These are phyloP conservation scores for Backusella luteola DNA, from an alignment of 192 early-diverging fungal species.

Conservation along the genomic window DNA sequence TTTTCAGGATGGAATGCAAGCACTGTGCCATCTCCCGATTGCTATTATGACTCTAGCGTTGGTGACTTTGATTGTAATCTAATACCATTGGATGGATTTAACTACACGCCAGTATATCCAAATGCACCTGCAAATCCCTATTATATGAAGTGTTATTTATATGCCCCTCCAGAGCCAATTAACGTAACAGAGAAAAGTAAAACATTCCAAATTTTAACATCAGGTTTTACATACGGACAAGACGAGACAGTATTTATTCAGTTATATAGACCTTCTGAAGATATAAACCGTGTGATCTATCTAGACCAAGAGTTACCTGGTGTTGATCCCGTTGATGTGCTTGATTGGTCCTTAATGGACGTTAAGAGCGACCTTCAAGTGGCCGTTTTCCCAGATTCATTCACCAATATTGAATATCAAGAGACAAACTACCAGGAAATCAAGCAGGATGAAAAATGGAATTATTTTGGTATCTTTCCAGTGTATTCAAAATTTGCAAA, in stretches of 20 bases:
- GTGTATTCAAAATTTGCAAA: background rate
- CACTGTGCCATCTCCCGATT: background rate
- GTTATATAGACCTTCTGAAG: background rate
- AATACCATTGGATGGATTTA: background rate
- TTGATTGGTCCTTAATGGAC: background rate
- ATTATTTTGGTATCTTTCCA: background rate
- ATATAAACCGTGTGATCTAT: background rate
- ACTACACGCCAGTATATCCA: background rate
- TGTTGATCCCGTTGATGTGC: background rate
- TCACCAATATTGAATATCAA: background rate
- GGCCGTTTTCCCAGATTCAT: background rate
- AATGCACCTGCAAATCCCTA: background rate
- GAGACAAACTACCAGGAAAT: background rate
- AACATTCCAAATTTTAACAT: background rate
- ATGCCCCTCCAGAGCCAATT: background rate
- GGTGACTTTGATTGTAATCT: background rate
- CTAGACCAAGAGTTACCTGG: background rate
- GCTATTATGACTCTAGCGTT: background rate
- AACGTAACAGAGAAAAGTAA: background rate
- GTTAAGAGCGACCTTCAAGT: background rate
- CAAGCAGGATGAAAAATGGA: background rate
- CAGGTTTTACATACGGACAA: background rate
- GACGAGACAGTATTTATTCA: background rate
- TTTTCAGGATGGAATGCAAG: background rate
- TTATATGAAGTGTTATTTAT: background rate